Conservation (phyloP, 805 yeast species). For the Candida nemodendra region DNA sequence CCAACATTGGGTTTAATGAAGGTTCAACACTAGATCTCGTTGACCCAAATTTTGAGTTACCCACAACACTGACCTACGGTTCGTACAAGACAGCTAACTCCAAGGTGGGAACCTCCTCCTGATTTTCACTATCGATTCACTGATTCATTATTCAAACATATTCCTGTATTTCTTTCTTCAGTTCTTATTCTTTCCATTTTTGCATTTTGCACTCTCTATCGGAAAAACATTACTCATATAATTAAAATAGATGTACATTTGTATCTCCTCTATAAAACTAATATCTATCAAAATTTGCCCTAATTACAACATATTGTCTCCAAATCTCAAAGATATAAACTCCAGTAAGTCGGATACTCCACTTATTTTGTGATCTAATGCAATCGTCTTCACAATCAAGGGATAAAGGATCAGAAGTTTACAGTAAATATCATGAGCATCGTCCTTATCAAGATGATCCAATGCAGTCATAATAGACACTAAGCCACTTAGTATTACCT, state of each 20-base stretch:
- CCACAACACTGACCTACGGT: constrained; percentile 11
- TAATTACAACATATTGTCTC: constrained; percentile 4
- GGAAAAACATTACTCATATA: no score
- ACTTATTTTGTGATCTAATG: constrained; percentile 16
- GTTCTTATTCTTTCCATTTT: no score
- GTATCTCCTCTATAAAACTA: no score
- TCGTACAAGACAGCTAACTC: constrained; percentile 17
- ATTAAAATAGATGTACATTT: no score
- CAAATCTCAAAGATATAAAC: constrained; percentile 19
- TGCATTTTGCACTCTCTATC: no score
- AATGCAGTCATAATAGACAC: constrained; percentile 9
- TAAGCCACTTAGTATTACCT: constrained; percentile 44
- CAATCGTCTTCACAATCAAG: constrained; percentile 23
- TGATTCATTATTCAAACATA: neutral
- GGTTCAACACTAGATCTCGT: constrained; percentile 7
- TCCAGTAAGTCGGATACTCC: constrained; percentile 18
- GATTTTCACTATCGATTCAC: neutral
- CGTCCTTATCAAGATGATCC: constrained; percentile 1
- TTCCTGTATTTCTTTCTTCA: neutral
- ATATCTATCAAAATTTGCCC: no score
- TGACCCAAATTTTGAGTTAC: constrained; percentile 6
- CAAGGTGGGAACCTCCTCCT: no score
- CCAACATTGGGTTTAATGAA: neutral
- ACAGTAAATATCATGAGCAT: constrained; percentile 2
- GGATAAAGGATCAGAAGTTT: constrained; percentile 20